Conservation (phyloP, 2,329 filamentous ascomycete species). For the Colletotrichum coccodes region DNA sequence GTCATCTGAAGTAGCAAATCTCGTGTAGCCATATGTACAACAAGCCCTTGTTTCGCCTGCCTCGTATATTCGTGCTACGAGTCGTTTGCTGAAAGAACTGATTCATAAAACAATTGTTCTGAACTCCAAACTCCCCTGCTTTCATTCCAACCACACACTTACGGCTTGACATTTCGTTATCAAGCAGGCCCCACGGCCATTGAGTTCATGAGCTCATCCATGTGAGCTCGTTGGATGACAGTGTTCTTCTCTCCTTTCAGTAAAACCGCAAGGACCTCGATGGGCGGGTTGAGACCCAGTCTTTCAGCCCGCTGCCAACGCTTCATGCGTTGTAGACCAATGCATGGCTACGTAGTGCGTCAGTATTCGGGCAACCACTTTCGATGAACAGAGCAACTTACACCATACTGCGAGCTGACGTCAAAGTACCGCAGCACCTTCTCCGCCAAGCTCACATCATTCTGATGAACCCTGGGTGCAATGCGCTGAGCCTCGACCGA, state of each 20-base stretch:
- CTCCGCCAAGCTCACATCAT: slow-evolving; percentile 77
- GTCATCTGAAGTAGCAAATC: background rate
- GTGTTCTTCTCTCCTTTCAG: slow-evolving; percentile 74
- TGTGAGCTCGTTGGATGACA: slow-evolving; percentile 73
- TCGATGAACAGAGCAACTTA: slow-evolving; percentile 62
- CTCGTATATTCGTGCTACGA: slow-evolving; percentile 1
- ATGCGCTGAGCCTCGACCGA: slow-evolving; percentile 74
- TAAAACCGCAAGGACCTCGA: slow-evolving; percentile 90
- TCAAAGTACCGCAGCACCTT: slow-evolving; percentile 94
- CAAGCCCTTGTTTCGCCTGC: background rate
- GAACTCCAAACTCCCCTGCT: slow-evolving; percentile 18
- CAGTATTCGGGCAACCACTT: background rate
- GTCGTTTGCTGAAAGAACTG: background rate
- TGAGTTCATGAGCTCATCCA: slow-evolving; percentile 73
- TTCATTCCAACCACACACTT: background rate
- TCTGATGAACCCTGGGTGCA: slow-evolving; percentile 81
- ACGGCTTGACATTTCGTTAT: background rate
- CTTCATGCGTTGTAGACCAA: slow-evolving; percentile 83
- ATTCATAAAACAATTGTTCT: background rate
- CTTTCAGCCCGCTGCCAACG: slow-evolving; percentile 89
- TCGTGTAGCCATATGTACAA: background rate
- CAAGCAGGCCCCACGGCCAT: slow-evolving; percentile 49
- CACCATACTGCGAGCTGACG: slow-evolving; percentile 89
- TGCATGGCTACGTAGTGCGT: slow-evolving; percentile 74
- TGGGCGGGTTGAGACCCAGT: slow-evolving; percentile 85